Base-by-base conservation (phyloP, 2,329 filamentous ascomycete species). In the Elsinoe perseae region DNA sequence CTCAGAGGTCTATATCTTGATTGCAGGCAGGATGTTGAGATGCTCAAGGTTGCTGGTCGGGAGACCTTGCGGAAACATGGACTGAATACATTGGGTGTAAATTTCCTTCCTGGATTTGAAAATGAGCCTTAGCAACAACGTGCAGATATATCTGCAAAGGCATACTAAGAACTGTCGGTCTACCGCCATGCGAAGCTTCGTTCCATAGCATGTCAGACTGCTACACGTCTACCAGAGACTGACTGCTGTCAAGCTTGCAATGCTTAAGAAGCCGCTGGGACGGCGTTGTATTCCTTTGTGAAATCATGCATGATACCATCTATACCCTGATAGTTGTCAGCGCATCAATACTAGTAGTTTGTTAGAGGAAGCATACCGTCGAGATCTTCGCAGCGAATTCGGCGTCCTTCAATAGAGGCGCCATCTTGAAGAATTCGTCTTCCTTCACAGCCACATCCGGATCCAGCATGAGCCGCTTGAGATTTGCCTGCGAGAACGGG, bases 371-470 rank as follows among this genome's bases (percentile, higher is more conserved):
- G n/a, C n/a, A n/a, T 23, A 50, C 44, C 23, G 20, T 25, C 16
- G 44, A 50, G 20, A 50, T 7, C 16, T 50, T 28, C 4, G 44
- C 44, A 16, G 44, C 44, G 18, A 50, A 28, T 18, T 30, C 23
- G 8, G 44, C 18, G 16, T 50, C 44, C 25, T 30, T 28, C 21
- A 50, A 30, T 25, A 23, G 28, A 8, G 44, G 44, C 6, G 44
- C 44, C 44, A 50, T 50, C 23, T 50, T 20, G 44, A 50, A 50
- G 28, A 50, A 50, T n/a, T 50, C 44, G n/a, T 50, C 44, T 14
- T 50, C 44, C 12, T 20, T 28, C 1, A 50, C n/a, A 6, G 44
- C 44, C 2, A 50, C 44, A 20, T 50, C 44, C 6, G 44, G 44
- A 14, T 50, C 44, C 3, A 28, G 21, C 12, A 50, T 50, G 12